Evolutionary conservation across 768 basidiomycete genomes (phyloP), one percentile per base, ranked within the genome.

Genomic region (Lactarius evosmus): DNA sequence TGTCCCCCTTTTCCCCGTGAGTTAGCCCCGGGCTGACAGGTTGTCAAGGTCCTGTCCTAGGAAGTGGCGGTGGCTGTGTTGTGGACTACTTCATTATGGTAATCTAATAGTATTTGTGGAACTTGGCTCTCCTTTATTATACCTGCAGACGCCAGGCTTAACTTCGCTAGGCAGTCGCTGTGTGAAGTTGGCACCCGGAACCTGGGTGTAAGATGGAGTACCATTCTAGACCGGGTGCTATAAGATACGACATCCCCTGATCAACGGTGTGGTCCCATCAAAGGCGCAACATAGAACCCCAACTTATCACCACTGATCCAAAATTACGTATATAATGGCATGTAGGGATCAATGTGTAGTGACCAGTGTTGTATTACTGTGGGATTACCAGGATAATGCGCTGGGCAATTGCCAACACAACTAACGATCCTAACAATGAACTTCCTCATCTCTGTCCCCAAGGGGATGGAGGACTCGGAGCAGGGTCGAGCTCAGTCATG

Each of bases 1-100:
- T 78, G 94, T 22, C n/a, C 9, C 29, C 16, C 16, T n/a, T 52
- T 51, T 30, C 33, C 4, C 5, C 8, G 9, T 11, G 16, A 30
- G 7, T 7, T 17, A 14, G 11, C 4, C 29, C 32, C 17, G n/a
- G 25, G 27, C 29, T 60, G 38, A 61, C 33, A 12, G 0, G 2
- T 25, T 19, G 2, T 16, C 19, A 27, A 65, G 64, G 29, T 65
- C 50, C 25, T 65, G 33, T 65, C 64, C 4, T 65, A 65, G 49
- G 44, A 7, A 29, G 25, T 56, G 54, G 54, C 11, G 33, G 36
- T 53, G n/a, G 53, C 17, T 51, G 17, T 50, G 46, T 60, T 33
- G n/a, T 7, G 29, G 25, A 55, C 6, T 29, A 17, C 53, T 49
- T 60, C 60, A 60, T 56, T 65, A 65, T 56, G 54, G 30, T 65